Percentiles rank a stretch among this genome's conserved stretches.
phyloP scores from a whole-genome alignment of 352 stramenopile species.

The Pythium sukuiense region DNA sequence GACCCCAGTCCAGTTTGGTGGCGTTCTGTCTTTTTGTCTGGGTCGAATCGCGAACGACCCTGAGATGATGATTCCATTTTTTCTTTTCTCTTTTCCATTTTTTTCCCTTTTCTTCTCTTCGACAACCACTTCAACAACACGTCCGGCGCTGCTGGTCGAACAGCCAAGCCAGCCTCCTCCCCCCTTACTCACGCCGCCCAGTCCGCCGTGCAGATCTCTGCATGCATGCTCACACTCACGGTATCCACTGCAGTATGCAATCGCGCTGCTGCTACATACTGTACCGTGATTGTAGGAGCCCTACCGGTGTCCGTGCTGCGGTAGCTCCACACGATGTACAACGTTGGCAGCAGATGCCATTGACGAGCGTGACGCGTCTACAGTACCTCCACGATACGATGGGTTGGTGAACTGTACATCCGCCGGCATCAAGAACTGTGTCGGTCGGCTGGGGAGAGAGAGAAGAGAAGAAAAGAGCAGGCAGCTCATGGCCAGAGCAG shows the following conservation, averaged over 20 bases:
- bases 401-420: background rate
- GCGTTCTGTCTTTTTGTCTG: background rate
- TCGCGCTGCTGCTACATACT: too few relatives aligned
- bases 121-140: constrained; percentile 6
- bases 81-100: background rate
- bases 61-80: background rate
- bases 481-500: background rate
- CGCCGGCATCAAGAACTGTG: background rate
- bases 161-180: background rate
- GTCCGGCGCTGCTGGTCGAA: background rate
- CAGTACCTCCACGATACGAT: too few relatives aligned
- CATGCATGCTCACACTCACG: too few relatives aligned
- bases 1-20: background rate
- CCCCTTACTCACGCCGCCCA: background rate
- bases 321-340: constrained; percentile 2
- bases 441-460: background rate
- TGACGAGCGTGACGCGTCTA: background rate
- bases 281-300: background rate
- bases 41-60: background rate
- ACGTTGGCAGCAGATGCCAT: constrained; percentile 1
- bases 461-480: background rate
- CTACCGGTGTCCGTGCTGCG: background rate
- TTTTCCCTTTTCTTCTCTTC: background rate
- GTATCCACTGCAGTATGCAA: background rate
- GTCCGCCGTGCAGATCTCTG: background rate